Percentiles rank a stretch among this genome's conserved stretches.
These are phyloP conservation scores for Fusarium sp. DNA, from an alignment of 2,329 filamentous ascomycete genomes.

Conservation along the genomic window DNA sequence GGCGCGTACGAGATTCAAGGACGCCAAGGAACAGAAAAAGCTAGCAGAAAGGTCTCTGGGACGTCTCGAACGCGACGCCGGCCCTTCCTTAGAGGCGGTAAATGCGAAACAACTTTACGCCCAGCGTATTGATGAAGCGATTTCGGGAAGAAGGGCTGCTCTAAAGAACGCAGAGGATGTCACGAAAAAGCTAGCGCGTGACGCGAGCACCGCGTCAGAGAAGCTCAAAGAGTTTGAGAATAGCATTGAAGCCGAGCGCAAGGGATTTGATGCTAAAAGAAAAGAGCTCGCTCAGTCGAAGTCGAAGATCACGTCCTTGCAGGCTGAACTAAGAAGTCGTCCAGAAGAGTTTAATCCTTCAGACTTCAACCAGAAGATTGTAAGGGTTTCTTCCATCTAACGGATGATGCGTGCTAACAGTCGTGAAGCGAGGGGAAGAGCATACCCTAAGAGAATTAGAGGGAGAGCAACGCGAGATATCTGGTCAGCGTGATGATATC, in stretches of 20 bases:
- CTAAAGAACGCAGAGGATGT: slow-evolving; percentile 66
- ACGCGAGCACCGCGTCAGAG: slow-evolving; percentile 52
- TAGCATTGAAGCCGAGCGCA: slow-evolving; percentile 63
- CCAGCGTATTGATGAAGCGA: slow-evolving; percentile 64
- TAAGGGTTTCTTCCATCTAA: slow-evolving; percentile 55
- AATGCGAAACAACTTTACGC: slow-evolving; percentile 77
- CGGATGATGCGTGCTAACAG: slow-evolving; percentile 36
- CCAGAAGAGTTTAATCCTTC: slow-evolving; percentile 75
- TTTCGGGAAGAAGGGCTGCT: slow-evolving; percentile 64
- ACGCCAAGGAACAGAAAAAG: slow-evolving; percentile 67
- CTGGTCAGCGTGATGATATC: slow-evolving; percentile 56
- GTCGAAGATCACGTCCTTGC: slow-evolving; percentile 70
- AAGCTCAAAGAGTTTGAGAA: slow-evolving; percentile 57
- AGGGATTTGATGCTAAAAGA: slow-evolving; percentile 62
- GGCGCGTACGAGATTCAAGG: slow-evolving; percentile 59
- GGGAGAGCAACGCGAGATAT: slow-evolving; percentile 53
- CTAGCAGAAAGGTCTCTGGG: slow-evolving; percentile 67
- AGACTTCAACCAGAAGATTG: slow-evolving; percentile 79
- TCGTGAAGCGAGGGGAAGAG: slow-evolving; percentile 68
- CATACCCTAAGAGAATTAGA: slow-evolving; percentile 65
- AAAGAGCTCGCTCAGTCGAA: slow-evolving; percentile 63
- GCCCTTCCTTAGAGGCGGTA: slow-evolving; percentile 76
- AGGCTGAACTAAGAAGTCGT: slow-evolving; percentile 70
- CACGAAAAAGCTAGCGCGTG: slow-evolving; percentile 58
- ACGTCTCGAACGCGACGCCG: slow-evolving; percentile 67